A percentile compares a stretch with the other conserved stretches of the same genome.
These are phyloP conservation scores for Metschnikowia aberdeeniae DNA, from an alignment of 805 yeast genomes.

Conservation along the genomic window DNA sequence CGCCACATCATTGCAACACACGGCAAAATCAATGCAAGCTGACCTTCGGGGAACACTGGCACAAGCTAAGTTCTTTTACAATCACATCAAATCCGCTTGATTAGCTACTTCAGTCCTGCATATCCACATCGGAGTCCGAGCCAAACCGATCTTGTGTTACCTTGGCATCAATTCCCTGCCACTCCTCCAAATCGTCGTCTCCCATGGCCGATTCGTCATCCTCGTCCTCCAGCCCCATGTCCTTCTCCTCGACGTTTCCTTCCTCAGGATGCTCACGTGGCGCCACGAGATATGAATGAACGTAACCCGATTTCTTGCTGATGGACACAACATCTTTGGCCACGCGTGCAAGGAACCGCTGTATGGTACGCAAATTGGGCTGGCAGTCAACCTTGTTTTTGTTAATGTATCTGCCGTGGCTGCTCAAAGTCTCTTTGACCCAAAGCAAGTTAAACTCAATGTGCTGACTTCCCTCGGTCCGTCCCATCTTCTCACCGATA, in stretches of 20 bases:
- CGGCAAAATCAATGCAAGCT: too few relatives aligned
- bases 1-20: too few relatives aligned
- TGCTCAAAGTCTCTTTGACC: conserved; percentile 63
- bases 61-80: too few relatives aligned
- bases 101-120: conserved; percentile 9
- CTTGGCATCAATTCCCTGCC: conserved; percentile 15
- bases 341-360: conserved; percentile 66
- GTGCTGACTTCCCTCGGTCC: conserved; percentile 62
- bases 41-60: too few relatives aligned
- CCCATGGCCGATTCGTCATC: conserved; percentile 7
- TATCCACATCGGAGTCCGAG: conserved; percentile 13
- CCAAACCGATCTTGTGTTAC: conserved; percentile 6
- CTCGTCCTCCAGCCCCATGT: conserved; percentile 10
- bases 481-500: conserved; percentile 56
- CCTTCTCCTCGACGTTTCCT: conserved; percentile 10
- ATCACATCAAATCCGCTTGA: too few relatives aligned
- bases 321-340: conserved; percentile 68
- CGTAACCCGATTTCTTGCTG: conserved; percentile 51
- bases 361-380: conserved; percentile 63
- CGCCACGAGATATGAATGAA: conserved; percentile 47
- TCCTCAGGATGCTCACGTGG: conserved; percentile 8
- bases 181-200: conserved; percentile 7
- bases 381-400: conserved; percentile 58
- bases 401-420: conserved; percentile 75
- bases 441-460: conserved; percentile 80